Percentiles rank a stretch among this genome's conserved stretches.
These are phyloP conservation scores for Acephala macrosclerotiorum DNA, from an alignment of 2,329 filamentous ascomycete species.

Conservation along the genomic window DNA sequence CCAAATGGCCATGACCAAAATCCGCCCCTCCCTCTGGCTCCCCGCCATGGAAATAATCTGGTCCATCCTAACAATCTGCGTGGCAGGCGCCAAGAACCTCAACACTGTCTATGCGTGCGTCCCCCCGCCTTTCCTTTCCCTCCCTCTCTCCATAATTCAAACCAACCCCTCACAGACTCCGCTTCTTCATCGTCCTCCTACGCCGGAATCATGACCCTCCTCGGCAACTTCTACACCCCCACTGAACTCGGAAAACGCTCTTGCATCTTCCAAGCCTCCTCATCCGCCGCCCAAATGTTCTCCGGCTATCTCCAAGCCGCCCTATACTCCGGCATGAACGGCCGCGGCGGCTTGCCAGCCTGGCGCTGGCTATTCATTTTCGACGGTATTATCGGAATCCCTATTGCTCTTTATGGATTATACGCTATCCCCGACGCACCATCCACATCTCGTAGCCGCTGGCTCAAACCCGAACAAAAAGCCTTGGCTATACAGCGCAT, in stretches of 20 bases:
- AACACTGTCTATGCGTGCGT: slow-evolving; percentile 46
- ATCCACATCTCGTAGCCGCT: slow-evolving; percentile 45
- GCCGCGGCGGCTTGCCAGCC: slow-evolving; percentile 44
- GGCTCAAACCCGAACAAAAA: slow-evolving; percentile 57
- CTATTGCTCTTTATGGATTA: slow-evolving; percentile 59
- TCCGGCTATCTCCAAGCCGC: slow-evolving; percentile 51
- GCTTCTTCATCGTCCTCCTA: slow-evolving; percentile 48
- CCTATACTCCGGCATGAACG: slow-evolving; percentile 48
- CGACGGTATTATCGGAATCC: slow-evolving; percentile 60
- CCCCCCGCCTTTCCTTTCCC: neutral
- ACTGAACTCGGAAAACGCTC: slow-evolving; percentile 23
- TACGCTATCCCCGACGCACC: slow-evolving; percentile 50
- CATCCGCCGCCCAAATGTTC: slow-evolving; percentile 43
- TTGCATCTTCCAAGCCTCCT: slow-evolving; percentile 23
- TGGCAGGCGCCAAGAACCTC: slow-evolving; percentile 37
- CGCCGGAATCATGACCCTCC: slow-evolving; percentile 24
- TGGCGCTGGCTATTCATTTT: slow-evolving; percentile 55
- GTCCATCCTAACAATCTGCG: slow-evolving; percentile 20
- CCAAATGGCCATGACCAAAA: slow-evolving; percentile 32
- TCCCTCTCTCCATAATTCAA: neutral
- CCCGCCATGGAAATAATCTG: slow-evolving; percentile 23
- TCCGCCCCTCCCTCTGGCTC: slow-evolving; percentile 48
- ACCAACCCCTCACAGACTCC: slow-evolving; percentile 36
- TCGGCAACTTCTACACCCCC: slow-evolving; percentile 25
- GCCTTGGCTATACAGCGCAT: slow-evolving; percentile 16